These are phyloP conservation scores for Canavalia ensiformis DNA, from an alignment of 306 rosid species.

Conservation along the genomic window DNA sequence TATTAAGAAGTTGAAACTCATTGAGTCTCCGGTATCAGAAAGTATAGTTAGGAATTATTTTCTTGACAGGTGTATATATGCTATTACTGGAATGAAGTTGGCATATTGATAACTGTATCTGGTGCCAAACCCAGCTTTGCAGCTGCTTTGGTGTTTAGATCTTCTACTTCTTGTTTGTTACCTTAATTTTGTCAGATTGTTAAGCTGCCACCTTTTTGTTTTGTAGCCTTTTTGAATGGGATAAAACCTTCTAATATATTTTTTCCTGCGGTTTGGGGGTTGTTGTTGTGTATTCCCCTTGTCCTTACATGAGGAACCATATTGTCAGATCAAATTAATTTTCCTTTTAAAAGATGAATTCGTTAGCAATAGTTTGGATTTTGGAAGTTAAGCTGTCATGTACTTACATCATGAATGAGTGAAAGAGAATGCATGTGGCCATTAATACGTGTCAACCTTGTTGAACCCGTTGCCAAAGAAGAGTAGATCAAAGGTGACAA, in stretches of 20 bases:
- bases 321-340: constrained; percentile 6
- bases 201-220: background rate
- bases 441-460: background rate
- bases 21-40: constrained; percentile 10
- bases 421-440: background rate
- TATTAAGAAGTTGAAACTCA: constrained; percentile 5
- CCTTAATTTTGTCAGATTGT: background rate
- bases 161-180: background rate
- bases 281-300: background rate
- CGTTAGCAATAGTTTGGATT: background rate
- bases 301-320: background rate
- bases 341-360: background rate
- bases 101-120: constrained; percentile 9
- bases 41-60: constrained; percentile 1
- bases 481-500: constrained; percentile 2
- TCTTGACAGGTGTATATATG: background rate
- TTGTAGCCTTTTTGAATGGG: constrained; percentile 5
- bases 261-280: background rate
- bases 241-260: background rate
- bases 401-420: background rate
- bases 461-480: background rate
- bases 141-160: background rate
- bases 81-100: constrained; percentile 6
- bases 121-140: background rate
- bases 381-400: background rate